Base-by-base conservation (phyloP, 2,329 filamentous ascomycete species). In the Colletotrichum viniferum region DNA sequence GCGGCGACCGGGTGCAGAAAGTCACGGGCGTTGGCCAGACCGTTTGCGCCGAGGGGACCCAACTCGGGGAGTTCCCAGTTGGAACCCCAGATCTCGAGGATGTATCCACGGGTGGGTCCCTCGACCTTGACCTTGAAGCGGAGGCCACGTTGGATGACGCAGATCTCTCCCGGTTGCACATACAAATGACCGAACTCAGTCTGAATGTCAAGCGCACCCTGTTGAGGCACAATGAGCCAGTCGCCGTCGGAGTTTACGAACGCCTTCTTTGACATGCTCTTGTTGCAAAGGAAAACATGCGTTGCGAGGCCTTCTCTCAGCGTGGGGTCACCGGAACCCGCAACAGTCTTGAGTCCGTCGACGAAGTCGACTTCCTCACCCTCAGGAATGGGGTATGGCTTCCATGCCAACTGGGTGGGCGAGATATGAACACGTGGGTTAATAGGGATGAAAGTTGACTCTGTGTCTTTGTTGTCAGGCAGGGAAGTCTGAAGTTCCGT, bases 121-220 rank as follows among this genome's bases (percentile, higher is more conserved):
- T 91, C 86, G 5, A 93, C 83, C 4, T 86, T 86, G n/a, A 93
- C 89, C 18, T 89, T 88, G 83, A 92, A 91, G 5, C 72, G 72
- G 5, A 74, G 61, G 28, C 93, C 93, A 14, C 91, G 88, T 26
- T 91, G 93, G 26, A 94, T 91, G 18, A 94, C 89, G 65, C 87
- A 89, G 36, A 94, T 90, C 81, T 94, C 93, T n/a, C 92, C 92
- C 0, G 92, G 92, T 5, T 92, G 90, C 7, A 94, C 91, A 66
- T 92, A 88, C 1, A 94, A 81, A 30, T 87, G 87, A 6, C 93
- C 93, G 18, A 94, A 88, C 79, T 94, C 93, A 4, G 93, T 94
- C 79, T 93, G 92, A 61, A 94, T 92, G 77, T 94, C 90, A 3
- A 94, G 85, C 0, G 89, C 86, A 14, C 93, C 93, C 77, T 92